A percentile compares a stretch with the other conserved stretches of the same genome.
Conservation (phyloP, 2,329 filamentous ascomycete genomes). For the Bipolaris sorokiniana region DNA sequence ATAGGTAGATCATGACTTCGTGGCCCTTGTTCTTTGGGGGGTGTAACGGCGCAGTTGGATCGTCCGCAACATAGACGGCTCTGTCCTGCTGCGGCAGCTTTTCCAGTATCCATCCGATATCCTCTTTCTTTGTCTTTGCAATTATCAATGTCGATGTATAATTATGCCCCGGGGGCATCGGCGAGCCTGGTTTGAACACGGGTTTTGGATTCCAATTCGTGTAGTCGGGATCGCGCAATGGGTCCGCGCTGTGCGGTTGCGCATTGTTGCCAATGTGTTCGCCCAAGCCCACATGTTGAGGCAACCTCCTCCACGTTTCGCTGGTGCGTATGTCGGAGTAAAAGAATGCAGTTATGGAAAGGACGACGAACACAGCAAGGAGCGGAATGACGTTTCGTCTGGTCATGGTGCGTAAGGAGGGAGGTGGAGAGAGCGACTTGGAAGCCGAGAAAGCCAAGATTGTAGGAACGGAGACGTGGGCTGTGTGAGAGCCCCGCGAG, state of each 20-base stretch:
- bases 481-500: not conserved
- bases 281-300: slow-evolving; percentile 51
- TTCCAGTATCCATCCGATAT: slow-evolving; percentile 61
- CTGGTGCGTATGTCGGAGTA: slow-evolving; percentile 44
- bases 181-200: slow-evolving; percentile 40
- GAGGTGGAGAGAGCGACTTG: slow-evolving; percentile 1
- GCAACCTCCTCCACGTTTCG: slow-evolving; percentile 48
- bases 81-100: slow-evolving; percentile 57
- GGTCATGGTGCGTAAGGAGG: slow-evolving; percentile 27
- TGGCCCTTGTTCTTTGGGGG: slow-evolving; percentile 65
- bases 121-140: slow-evolving; percentile 58
- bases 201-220: slow-evolving; percentile 49
- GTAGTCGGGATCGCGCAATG: slow-evolving; percentile 38
- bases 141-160: slow-evolving; percentile 64
- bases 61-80: slow-evolving; percentile 61
- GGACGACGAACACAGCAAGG: slow-evolving; percentile 35
- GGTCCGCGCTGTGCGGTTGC: slow-evolving; percentile 13
- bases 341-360: slow-evolving; percentile 50
- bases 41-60: slow-evolving; percentile 54
- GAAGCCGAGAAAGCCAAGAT: not conserved
- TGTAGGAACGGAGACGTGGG: not conserved
- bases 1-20: slow-evolving; percentile 67
- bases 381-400: slow-evolving; percentile 40
- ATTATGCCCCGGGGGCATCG: slow-evolving; percentile 52
- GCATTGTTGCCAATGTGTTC: slow-evolving; percentile 36